Conservation (phyloP, 768 basidiomycete genomes). For the Porphyrellus cyaneotinctus region DNA sequence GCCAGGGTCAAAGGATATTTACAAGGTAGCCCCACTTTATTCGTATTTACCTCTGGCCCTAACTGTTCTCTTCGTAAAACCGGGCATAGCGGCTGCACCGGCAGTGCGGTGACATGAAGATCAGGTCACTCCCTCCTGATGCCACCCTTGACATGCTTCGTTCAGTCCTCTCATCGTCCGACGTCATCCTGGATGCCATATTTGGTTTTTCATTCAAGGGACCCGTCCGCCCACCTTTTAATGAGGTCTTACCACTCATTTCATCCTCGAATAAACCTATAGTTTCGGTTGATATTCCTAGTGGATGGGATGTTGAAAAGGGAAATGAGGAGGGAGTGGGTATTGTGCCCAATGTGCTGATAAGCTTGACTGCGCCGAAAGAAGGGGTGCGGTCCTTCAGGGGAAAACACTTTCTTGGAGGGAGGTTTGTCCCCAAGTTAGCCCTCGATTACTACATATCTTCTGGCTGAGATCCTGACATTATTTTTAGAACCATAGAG, state of each 20-base stretch:
- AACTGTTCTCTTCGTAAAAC: not conserved
- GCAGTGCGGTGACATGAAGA: slow-evolving; percentile 88
- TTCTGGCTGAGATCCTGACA: slow-evolving; percentile 1
- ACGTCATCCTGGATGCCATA: slow-evolving; percentile 91
- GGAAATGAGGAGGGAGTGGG: slow-evolving; percentile 53
- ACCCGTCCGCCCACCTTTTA: slow-evolving; percentile 87
- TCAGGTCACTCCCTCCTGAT: slow-evolving; percentile 60
- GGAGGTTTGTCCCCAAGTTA: slow-evolving; percentile 87
- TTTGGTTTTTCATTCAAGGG: slow-evolving; percentile 98
- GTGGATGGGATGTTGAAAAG: slow-evolving; percentile 91
- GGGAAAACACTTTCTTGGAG: slow-evolving; percentile 90
- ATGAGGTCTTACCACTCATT: slow-evolving; percentile 65
- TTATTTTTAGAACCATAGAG: slow-evolving; percentile 52
- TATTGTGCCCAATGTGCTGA: slow-evolving; percentile 73
- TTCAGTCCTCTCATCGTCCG: slow-evolving; percentile 51
- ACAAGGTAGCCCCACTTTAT: slow-evolving; percentile 48
- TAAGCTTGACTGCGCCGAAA: slow-evolving; percentile 95
- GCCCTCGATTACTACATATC: slow-evolving; percentile 22
- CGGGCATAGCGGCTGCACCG: slow-evolving; percentile 61
- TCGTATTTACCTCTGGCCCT: not conserved
- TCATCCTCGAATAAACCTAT: slow-evolving; percentile 68
- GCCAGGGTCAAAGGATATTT: slow-evolving; percentile 92
- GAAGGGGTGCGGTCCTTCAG: slow-evolving; percentile 72
- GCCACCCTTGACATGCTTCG: slow-evolving; percentile 44
- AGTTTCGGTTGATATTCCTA: slow-evolving; percentile 93